Evolutionary conservation across 2,329 filamentous ascomycete genomes (phyloP).

Genomic region (Diaporthe longicolla): DNA sequence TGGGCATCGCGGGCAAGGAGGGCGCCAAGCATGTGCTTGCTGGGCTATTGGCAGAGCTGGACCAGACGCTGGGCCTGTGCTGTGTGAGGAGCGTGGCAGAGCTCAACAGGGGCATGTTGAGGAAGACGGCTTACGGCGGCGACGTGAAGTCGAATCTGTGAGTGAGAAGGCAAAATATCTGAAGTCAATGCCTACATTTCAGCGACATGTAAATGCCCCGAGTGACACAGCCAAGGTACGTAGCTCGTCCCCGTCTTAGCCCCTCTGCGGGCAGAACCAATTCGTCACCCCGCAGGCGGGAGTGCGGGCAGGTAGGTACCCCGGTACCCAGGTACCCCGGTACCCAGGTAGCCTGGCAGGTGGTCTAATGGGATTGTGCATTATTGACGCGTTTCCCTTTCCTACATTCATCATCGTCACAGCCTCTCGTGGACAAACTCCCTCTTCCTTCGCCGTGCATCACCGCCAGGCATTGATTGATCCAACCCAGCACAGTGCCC

Average conservation of each 20-base stretch:
- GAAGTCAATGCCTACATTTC: too few relatives aligned
- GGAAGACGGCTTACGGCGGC: constrained; percentile 52
- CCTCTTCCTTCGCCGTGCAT: constrained; percentile 23
- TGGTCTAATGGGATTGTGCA: background rate
- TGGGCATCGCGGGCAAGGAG: constrained; percentile 67
- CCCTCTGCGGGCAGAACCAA: background rate
- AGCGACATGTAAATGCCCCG: too few relatives aligned
- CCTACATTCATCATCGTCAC: constrained; percentile 9
- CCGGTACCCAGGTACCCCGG: background rate
- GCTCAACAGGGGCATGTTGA: constrained; percentile 53
- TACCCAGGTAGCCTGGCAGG: background rate
- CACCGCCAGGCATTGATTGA: constrained; percentile 13
- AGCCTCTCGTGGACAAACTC: constrained; percentile 5
- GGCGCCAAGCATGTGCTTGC: constrained; percentile 67
- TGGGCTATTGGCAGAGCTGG: constrained; percentile 66
- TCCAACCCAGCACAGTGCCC: background rate
- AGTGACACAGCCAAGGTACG: background rate
- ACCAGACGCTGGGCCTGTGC: constrained; percentile 68
- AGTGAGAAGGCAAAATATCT: too few relatives aligned
- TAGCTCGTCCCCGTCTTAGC: background rate
- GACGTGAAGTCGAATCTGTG: constrained; percentile 46
- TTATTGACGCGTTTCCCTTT: background rate
- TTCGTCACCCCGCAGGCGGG: background rate
- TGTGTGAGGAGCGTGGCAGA: constrained; percentile 62
- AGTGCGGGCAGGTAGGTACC: background rate